phyloP scores from a whole-genome alignment of 441 rosid genomes.

The Erodium moschatum region DNA sequence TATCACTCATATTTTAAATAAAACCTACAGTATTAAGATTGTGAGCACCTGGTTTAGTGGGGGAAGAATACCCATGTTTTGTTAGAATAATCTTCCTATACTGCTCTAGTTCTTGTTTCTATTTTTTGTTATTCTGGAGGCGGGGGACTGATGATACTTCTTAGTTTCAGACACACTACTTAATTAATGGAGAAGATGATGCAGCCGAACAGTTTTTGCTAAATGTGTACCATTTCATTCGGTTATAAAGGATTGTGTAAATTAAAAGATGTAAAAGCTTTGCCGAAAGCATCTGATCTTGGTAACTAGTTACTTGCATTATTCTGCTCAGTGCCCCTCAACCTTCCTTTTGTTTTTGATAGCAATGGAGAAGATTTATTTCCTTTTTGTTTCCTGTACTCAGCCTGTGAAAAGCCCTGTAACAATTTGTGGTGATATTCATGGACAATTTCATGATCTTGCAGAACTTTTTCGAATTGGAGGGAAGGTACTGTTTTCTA shows the following conservation, averaged over 20 bases:
- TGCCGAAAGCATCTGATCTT: neutral
- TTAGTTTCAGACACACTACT: neutral
- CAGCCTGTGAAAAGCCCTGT: conserved; percentile 22
- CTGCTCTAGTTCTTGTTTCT: neutral
- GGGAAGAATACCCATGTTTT: neutral
- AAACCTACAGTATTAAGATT: neutral
- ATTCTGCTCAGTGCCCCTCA: neutral
- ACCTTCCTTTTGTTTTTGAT: neutral
- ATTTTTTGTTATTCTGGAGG: neutral
- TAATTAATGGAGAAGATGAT: neutral
- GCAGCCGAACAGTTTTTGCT: neutral
- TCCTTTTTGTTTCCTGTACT: conserved; percentile 20
- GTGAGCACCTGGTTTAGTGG: neutral
- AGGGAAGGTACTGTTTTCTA: conserved; percentile 16
- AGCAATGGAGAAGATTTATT: neutral
- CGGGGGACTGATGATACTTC: neutral
- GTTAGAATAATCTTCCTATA: neutral
- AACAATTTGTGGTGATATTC: conserved; percentile 64
- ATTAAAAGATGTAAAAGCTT: neutral
- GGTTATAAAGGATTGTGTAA: neutral
- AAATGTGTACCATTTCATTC: conserved; percentile 6
- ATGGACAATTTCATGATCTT: conserved; percentile 68
- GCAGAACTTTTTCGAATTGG: conserved; percentile 42
- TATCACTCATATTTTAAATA: too few relatives aligned
- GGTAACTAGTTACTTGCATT: conserved; percentile 9